A percentile compares a stretch with the other conserved stretches of the same genome.
These are phyloP conservation scores for Phytophthora idaei DNA, from an alignment of 352 stramenopile species.

Conservation along the genomic window DNA sequence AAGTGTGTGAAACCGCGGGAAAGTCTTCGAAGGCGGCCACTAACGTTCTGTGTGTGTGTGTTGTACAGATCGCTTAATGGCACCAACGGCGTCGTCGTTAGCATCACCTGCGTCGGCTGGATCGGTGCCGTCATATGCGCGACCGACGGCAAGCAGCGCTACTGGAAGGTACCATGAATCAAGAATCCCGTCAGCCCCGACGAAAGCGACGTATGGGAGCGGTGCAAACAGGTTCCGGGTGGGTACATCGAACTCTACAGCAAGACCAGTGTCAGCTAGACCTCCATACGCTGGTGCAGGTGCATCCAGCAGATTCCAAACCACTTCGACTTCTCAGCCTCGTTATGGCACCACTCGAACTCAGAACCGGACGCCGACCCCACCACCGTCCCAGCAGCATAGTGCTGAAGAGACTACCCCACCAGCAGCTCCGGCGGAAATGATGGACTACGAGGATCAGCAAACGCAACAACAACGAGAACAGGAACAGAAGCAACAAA, in stretches of 20 bases:
- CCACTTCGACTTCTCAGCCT: constrained; percentile 13
- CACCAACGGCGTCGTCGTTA: constrained; percentile 36
- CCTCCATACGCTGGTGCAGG: constrained; percentile 14
- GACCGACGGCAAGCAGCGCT: constrained; percentile 35
- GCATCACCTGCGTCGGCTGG: constrained; percentile 13
- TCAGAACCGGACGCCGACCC: constrained; percentile 6
- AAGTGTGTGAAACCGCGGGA: constrained; percentile 24
- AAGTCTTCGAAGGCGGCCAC: constrained; percentile 5
- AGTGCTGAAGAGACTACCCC: constrained; percentile 17
- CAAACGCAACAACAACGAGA: constrained; percentile 27
- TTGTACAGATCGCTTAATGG: constrained; percentile 31
- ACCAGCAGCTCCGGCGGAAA: constrained; percentile 30
- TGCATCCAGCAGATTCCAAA: constrained; percentile 26
- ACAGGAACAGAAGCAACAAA: constrained; percentile 24
- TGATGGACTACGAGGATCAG: constrained; percentile 37
- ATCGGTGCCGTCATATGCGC: constrained; percentile 34
- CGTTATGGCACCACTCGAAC: constrained; percentile 19
- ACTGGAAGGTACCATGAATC: constrained; percentile 32
- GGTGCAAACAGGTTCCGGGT: constrained; percentile 27
- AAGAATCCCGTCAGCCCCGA: constrained; percentile 32
- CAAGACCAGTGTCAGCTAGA: constrained; percentile 5
- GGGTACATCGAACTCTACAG: constrained; percentile 11
- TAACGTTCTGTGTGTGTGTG: constrained; percentile 13
- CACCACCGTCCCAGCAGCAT: constrained; percentile 13
- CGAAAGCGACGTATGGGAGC: constrained; percentile 30